Percentiles rank a stretch among this genome's conserved stretches.
Evolutionary conservation across 148 eudicot species (phyloP).

Genomic region (Beta vulgaris): DNA sequence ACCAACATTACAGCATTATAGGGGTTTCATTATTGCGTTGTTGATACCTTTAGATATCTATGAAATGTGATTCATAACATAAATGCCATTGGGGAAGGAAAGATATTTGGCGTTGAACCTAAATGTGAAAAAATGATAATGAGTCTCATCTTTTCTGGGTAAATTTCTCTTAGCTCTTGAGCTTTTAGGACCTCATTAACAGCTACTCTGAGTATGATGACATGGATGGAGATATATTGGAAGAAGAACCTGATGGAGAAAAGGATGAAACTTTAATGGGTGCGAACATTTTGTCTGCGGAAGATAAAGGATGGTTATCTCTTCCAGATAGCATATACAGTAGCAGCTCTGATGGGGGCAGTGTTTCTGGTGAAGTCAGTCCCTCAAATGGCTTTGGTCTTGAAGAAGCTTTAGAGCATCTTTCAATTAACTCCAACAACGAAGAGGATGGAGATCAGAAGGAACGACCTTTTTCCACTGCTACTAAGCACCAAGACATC

Average conservation of each 20-base stretch:
- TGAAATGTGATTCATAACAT: too few species aligned
- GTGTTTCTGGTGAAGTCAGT: slow-evolving; percentile 44
- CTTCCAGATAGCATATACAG: slow-evolving; percentile 75
- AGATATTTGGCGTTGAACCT: too few species aligned
- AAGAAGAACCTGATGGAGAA: slow-evolving; percentile 46
- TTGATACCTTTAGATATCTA: too few species aligned
- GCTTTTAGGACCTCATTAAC: slow-evolving; percentile 37
- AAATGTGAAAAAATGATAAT: too few species aligned
- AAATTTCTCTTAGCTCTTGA: too few species aligned
- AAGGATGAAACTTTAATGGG: slow-evolving; percentile 36
- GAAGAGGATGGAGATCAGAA: slow-evolving; percentile 32
- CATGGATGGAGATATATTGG: slow-evolving; percentile 36
- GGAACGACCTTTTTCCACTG: slow-evolving; percentile 27
- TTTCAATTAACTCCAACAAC: slow-evolving; percentile 31
- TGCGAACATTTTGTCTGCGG: slow-evolving; percentile 33
- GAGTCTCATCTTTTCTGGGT: too few species aligned
- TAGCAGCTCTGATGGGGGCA: slow-evolving; percentile 53
- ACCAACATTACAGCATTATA: too few species aligned
- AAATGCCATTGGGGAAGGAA: too few species aligned
- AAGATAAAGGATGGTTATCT: slow-evolving; percentile 83
- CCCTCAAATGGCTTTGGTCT: slow-evolving; percentile 45
- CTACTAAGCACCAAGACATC: slow-evolving; percentile 25
- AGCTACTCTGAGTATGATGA: slow-evolving; percentile 41
- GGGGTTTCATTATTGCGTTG: too few species aligned
- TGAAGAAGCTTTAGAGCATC: slow-evolving; percentile 38